Base-by-base conservation (phyloP, 2,329 filamentous ascomycete species). In the Dryadomyces quercivorus region DNA sequence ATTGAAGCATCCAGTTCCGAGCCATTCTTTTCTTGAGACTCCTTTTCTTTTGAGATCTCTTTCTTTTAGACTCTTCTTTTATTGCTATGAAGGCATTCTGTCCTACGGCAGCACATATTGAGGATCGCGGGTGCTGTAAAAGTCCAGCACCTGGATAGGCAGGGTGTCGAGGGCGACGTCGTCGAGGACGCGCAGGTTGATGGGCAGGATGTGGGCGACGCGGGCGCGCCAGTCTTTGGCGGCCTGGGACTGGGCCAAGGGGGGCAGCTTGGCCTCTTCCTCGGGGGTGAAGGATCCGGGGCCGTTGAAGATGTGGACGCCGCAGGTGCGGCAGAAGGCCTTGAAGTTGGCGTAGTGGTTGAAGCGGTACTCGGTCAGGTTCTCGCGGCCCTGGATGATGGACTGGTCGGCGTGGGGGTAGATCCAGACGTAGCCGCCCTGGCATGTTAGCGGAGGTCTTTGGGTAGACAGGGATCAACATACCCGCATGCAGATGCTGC, bases 281-380 rank as follows among this genome's bases (percentile, higher is more conserved):
- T 70, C 72, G 10, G 69, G 67, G 1, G 66, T 65, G 18, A 68
- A 21, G 1, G 63, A 45, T 10, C 57, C 60, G 2, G 53, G 26
- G 10, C 63, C 55, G 56, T 72, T 72, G 47, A 63, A 65, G 44
- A 78, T 21, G n/a, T 63, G 60, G 20, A 76, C 68, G 55, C 74
- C 75, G 59, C 76, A 79, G 12, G 54, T 68, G 59, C 68, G 70
- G 66, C 76, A 79, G 57, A 78, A 78, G 1, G 61, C 62, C 67
- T 76, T 77, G 56, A 55, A 57, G 45, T 65, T 59, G 3, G 69
- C 18, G 2, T 58, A 57, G 22, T 54, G 53, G 62, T 56, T 62
- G 58, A 75, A 74, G 8, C 52, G 10, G 61, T 76, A 76, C 2
- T 57, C 58, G 3, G 59, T 60, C 5, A 75, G 64, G 57, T 73